phyloP scores from a whole-genome alignment of 331 rosid species.

The Quercus lobata region DNA sequence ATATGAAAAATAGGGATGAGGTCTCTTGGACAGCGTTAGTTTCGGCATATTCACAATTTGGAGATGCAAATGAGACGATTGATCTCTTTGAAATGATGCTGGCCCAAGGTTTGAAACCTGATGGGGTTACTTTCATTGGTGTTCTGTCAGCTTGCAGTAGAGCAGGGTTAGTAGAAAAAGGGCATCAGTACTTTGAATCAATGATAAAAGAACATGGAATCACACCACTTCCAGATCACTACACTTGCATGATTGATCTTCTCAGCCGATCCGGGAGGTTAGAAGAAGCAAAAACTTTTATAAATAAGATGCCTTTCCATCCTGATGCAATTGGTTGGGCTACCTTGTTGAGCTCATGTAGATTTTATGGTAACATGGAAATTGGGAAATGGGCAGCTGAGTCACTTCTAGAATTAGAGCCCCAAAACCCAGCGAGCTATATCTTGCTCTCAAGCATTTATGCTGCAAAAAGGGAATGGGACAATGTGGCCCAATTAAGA shows the following conservation, averaged over 20 bases:
- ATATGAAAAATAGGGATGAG: constrained; percentile 59
- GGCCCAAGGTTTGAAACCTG: constrained; percentile 56
- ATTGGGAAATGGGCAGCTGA: constrained; percentile 84
- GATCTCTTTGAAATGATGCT: constrained; percentile 61
- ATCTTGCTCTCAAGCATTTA: constrained; percentile 70
- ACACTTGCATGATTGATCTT: constrained; percentile 84
- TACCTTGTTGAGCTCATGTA: constrained; percentile 76
- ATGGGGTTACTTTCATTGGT: constrained; percentile 76
- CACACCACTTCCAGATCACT: constrained; percentile 59
- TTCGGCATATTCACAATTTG: constrained; percentile 73
- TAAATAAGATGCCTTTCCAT: constrained; percentile 55
- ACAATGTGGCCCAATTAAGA: constrained; percentile 69
- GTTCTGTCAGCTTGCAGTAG: constrained; percentile 88
- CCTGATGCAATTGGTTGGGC: constrained; percentile 91
- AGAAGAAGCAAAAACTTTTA: constrained; percentile 68
- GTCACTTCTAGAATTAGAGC: constrained; percentile 68
- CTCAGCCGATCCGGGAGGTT: constrained; percentile 76
- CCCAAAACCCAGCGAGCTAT: constrained; percentile 76
- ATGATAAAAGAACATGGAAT: constrained; percentile 69
- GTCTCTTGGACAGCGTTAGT: constrained; percentile 91
- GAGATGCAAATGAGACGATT: constrained; percentile 67
- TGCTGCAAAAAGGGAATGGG: constrained; percentile 78
- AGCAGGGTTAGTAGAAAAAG: constrained; percentile 80
- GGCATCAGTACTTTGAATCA: constrained; percentile 50
- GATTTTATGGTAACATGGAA: constrained; percentile 54